phyloP scores from a whole-genome alignment of 164 flowering plant species.

The Magnolia sinica region DNA sequence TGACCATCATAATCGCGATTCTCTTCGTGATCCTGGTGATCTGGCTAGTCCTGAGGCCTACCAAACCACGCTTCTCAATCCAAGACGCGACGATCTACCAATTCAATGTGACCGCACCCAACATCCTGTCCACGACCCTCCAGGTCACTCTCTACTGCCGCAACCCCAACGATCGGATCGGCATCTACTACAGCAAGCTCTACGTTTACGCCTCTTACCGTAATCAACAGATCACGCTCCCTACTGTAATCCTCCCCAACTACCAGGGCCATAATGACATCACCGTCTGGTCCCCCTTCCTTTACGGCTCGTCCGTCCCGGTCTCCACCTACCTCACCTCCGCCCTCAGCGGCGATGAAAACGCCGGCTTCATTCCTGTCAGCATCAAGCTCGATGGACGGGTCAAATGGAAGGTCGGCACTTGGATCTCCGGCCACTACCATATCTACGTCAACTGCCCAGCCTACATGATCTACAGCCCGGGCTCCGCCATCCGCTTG shows the following conservation, averaged over 20 bases:
- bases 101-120: constrained; percentile 12
- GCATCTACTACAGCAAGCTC: constrained; percentile 18
- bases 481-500: not conserved
- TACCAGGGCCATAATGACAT: constrained; percentile 19
- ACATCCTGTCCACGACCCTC: constrained; percentile 8
- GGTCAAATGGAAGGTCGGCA: constrained; percentile 21
- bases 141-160: constrained; percentile 12
- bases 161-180: constrained; percentile 20
- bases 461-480: constrained; percentile 6
- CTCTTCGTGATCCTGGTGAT: constrained; percentile 12
- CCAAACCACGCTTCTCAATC: constrained; percentile 16
- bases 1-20: constrained; percentile 10
- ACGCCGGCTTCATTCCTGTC: not conserved
- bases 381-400: constrained; percentile 14
- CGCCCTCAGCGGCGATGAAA: constrained; percentile 2
- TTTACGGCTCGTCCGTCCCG: constrained; percentile 12
- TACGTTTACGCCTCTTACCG: constrained; percentile 13
- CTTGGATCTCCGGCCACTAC: constrained; percentile 19
- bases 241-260: not conserved
- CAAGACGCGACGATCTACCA: constrained; percentile 17
- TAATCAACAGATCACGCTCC: constrained; percentile 20
- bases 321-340: constrained; percentile 16
- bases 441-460: constrained; percentile 15
- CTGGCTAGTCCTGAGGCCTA: constrained; percentile 18
- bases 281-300: constrained; percentile 14